Evolutionary conservation across 177 flowering plant genomes (phyloP).

Genomic region (Vitis hybrid): DNA sequence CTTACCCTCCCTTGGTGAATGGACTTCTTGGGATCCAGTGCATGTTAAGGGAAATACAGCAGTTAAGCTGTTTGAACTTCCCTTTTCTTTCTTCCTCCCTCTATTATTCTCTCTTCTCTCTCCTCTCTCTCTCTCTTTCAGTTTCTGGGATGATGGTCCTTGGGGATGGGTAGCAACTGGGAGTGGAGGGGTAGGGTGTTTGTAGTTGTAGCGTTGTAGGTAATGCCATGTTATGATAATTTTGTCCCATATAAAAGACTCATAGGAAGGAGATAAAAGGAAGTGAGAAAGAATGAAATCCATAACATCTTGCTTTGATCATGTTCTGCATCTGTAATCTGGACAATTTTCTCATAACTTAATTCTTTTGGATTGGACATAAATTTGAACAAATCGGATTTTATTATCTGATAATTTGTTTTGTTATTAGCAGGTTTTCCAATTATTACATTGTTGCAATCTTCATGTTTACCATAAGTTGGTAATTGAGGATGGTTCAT

Average conservation of each 20-base stretch:
- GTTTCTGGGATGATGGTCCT: too few species aligned
- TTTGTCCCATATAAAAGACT: slow-evolving; percentile 3
- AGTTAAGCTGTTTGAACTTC: too few species aligned
- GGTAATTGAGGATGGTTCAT: too few species aligned
- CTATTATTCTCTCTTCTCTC: too few species aligned
- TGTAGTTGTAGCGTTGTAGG: slow-evolving; percentile 2
- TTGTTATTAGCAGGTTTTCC: too few species aligned
- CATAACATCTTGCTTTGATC: not conserved
- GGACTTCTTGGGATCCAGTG: not conserved
- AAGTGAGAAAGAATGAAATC: not conserved
- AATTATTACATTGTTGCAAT: too few species aligned
- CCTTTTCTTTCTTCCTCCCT: too few species aligned
- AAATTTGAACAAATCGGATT: not conserved
- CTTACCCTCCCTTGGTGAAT: not conserved
- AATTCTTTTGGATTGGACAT: slow-evolving; percentile 5
- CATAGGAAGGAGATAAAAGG: not conserved
- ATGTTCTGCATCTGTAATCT: not conserved
- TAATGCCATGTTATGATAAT: not conserved
- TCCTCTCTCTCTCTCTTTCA: too few species aligned
- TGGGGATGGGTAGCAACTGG: too few species aligned
- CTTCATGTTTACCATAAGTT: too few species aligned
- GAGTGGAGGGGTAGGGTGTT: not conserved
- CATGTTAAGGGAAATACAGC: not conserved
- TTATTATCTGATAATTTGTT: not conserved
- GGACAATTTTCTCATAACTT: not conserved